phyloP scores from a whole-genome alignment of 106 monocot genomes.

The Platanthera zijinensis region DNA sequence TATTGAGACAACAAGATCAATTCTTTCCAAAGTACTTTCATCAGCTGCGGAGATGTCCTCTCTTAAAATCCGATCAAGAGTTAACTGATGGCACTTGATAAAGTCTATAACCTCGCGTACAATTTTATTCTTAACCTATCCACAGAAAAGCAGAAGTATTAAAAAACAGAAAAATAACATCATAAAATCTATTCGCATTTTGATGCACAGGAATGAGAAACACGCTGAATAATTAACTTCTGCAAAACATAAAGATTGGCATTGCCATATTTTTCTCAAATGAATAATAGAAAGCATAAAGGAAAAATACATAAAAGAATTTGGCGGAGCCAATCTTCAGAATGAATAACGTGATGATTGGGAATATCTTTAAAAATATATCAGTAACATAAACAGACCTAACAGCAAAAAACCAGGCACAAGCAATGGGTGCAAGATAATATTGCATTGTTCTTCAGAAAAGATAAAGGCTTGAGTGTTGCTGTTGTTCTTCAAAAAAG shows the following conservation, averaged over 20 bases:
- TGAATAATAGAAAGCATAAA: background rate
- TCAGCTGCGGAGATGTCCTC: slow-evolving; percentile 47
- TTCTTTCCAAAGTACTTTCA: slow-evolving; percentile 49
- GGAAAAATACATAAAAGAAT: background rate
- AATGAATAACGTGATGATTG: background rate
- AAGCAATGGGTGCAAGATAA: background rate
- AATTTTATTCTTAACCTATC: slow-evolving; percentile 82
- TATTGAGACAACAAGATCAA: slow-evolving; percentile 70
- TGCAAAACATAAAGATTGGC: background rate
- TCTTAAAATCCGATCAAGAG: slow-evolving; percentile 66
- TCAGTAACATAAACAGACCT: no score
- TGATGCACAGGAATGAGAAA: background rate
- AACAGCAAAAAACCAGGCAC: background rate
- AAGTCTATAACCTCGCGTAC: slow-evolving; percentile 74
- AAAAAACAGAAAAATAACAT: slow-evolving; percentile 3
- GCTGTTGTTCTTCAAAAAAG: background rate
- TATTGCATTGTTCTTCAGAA: background rate
- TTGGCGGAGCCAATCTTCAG: background rate
- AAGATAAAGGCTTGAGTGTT: background rate
- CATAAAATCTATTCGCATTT: background rate
- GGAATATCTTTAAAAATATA: no score
- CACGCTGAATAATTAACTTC: background rate
- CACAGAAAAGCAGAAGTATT: background rate
- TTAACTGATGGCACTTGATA: slow-evolving; percentile 46
- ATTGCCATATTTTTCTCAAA: background rate